phyloP scores from a whole-genome alignment of 2,329 filamentous ascomycete genomes.

The Pseudogymnoascus sp. region DNA sequence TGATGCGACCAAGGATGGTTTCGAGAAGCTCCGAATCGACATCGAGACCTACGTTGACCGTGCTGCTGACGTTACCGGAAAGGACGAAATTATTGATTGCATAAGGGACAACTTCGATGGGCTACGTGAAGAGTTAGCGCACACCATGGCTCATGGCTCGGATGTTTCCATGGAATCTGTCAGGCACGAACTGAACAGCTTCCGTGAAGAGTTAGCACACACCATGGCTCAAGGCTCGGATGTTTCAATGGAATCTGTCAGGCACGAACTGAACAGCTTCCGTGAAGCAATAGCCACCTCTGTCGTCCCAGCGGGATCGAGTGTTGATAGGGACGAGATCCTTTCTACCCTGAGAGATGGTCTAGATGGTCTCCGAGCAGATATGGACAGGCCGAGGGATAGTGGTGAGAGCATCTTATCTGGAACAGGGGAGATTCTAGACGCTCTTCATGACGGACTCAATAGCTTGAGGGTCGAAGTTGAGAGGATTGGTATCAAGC shows the following conservation, averaged over 20 bases:
- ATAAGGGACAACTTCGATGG: constrained; percentile 59
- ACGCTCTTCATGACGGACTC: constrained; percentile 83
- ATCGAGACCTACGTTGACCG: constrained; percentile 78
- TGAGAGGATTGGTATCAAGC: constrained; percentile 71
- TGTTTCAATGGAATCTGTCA: constrained; percentile 45
- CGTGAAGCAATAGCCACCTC: constrained; percentile 50
- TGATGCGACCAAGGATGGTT: constrained; percentile 78
- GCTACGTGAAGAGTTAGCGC: constrained; percentile 61
- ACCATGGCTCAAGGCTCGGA: constrained; percentile 47
- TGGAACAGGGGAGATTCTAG: constrained; percentile 81
- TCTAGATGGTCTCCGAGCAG: constrained; percentile 66
- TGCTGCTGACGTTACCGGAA: constrained; percentile 59
- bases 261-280: constrained; percentile 50
- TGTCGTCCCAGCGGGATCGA: constrained; percentile 40
- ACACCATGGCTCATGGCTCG: constrained; percentile 46
- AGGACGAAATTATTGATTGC: constrained; percentile 71
- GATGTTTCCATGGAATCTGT: constrained; percentile 48
- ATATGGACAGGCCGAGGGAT: constrained; percentile 51
- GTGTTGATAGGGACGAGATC: constrained; percentile 57
- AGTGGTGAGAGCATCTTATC: constrained; percentile 25
- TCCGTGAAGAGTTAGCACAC: constrained; percentile 59
- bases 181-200: constrained; percentile 47
- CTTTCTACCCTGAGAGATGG: constrained; percentile 58
- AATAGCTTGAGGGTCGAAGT: constrained; percentile 70
- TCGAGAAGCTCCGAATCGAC: constrained; percentile 72